Conservation (phyloP, 768 basidiomycete species). For the Mycena indigotica region DNA sequence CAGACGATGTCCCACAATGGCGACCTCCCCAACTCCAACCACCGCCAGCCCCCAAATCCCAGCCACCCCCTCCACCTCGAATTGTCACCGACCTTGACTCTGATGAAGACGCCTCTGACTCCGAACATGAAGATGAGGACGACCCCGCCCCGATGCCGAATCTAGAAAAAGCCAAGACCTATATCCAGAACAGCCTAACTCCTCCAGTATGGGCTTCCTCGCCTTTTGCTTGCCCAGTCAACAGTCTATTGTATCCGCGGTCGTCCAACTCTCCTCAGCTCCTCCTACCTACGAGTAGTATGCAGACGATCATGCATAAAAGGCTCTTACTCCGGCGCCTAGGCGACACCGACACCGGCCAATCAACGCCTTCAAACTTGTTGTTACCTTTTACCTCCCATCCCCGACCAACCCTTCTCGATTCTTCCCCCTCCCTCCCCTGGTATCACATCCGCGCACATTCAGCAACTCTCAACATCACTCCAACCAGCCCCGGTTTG, state of each 20-base stretch:
- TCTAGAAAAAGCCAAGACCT: constrained; percentile 42
- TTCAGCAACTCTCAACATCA: constrained; percentile 28
- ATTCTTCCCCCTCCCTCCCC: constrained; percentile 11
- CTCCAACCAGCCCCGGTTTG: constrained; percentile 56
- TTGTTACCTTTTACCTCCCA: constrained; percentile 24
- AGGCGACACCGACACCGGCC: constrained; percentile 31
- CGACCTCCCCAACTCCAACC: constrained; percentile 26
- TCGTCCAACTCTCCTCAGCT: constrained; percentile 49
- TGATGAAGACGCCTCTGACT: constrained; percentile 35
- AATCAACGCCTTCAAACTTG: constrained; percentile 14
- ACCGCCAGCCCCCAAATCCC: constrained; percentile 26
- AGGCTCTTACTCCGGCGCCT: constrained; percentile 51
- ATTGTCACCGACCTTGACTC: constrained; percentile 29
- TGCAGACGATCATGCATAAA: constrained; percentile 53
- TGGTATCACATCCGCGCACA: constrained; percentile 18
- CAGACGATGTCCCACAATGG: constrained; percentile 33
- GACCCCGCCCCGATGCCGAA: constrained; percentile 26
- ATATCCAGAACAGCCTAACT: constrained; percentile 49
- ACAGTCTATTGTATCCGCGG: constrained; percentile 51
- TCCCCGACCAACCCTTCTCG: constrained; percentile 14
- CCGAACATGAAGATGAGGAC: constrained; percentile 40
- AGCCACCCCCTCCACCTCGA: constrained; percentile 20
- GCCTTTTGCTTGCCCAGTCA: constrained; percentile 49
- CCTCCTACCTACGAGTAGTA: constrained; percentile 40
- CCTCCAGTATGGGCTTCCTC: constrained; percentile 43